Evolutionary conservation across 768 basidiomycete species (phyloP), one percentile per base, ranked within the genome.

Genomic region (Macrolepiota albuminosa): DNA sequence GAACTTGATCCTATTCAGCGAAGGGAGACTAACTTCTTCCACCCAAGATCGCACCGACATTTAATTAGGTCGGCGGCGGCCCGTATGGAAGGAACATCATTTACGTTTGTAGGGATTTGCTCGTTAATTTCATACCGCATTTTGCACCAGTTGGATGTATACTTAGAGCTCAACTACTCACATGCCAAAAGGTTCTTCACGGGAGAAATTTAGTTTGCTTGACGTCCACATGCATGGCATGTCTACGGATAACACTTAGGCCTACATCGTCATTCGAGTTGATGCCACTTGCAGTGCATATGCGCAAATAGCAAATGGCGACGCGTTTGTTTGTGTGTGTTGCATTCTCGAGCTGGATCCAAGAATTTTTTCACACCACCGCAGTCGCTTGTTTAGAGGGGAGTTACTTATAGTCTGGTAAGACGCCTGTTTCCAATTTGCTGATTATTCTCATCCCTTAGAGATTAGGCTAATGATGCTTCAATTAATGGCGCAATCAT

Each of bases 11-110:
- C 72, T 68, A 73, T 67, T 48, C 61, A 67, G 69, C 72, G 73
- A 73, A 84, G 85, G 87, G 78, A 86, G 85, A 87, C 45, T 33
- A 61, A 79, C 36, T 58, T 72, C 78, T 81, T 81, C 76, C 81
- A 81, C 82, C 82, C 84, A 87, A 87, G 87, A 88, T 83, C 86
- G 79, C 76, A 65, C 78, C 78, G 79, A 75, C 70, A 72, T 61
- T 61, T 56, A 58, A 58, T 1, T 58, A 77, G 74, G 77, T 80
- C 72, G 78, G 77, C 62, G 68, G 81, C 80, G 87, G 75, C 86
- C 87, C 87, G 86, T 88, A 79, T 78, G 81, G 71, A 75, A 78
- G 82, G 73, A 70, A 84, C 65, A 84, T 42, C 37, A 11, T 54
- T 14, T 14, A 26, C 14, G 36, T 48, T 45, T 49, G 24, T 31